Evolutionary conservation across 176 grass and related monocot species (phyloP).

Genomic region (Triticum aestivum): DNA sequence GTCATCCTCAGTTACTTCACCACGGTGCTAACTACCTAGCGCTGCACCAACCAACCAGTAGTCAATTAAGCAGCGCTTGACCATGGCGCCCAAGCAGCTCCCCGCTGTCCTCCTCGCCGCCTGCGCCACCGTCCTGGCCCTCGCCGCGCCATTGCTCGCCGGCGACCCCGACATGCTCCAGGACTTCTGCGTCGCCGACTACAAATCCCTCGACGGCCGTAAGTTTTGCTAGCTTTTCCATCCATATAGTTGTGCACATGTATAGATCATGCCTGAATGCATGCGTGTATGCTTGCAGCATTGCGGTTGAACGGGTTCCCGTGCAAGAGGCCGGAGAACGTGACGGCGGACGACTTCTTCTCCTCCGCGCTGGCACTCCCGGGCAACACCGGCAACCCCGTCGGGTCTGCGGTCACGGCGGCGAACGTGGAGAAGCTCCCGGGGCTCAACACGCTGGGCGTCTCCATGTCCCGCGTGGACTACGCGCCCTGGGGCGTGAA

Average conservation of each 20-base stretch:
- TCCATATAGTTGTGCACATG: too few species aligned
- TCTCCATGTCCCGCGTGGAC: not conserved
- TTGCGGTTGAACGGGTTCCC: not conserved
- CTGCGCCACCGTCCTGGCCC: slow-evolving; percentile 8
- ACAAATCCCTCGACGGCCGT: slow-evolving; percentile 56
- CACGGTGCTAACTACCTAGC: too few species aligned
- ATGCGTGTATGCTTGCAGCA: not conserved
- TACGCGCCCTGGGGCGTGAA: slow-evolving; percentile 3
- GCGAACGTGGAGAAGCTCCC: not conserved
- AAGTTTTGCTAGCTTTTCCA: not conserved
- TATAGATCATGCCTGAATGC: too few species aligned
- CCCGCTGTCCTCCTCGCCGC: not conserved
- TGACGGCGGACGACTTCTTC: not conserved
- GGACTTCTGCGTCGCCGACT: slow-evolving; percentile 85
- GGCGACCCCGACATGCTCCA: slow-evolving; percentile 85
- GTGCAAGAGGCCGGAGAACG: slow-evolving; percentile 3
- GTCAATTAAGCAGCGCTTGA: not conserved
- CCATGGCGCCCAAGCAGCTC: not conserved
- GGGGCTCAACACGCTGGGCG: not conserved
- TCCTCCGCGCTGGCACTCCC: not conserved
- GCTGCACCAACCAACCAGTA: not conserved
- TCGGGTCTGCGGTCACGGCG: not conserved
- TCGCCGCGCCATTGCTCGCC: slow-evolving; percentile 27
- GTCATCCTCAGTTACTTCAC: not conserved
- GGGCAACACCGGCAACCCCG: not conserved